A percentile compares a stretch with the other conserved stretches of the same genome.
Evolutionary conservation across 768 basidiomycete species (phyloP).

Genomic region (Rhodotorula sphaerocarpa): DNA sequence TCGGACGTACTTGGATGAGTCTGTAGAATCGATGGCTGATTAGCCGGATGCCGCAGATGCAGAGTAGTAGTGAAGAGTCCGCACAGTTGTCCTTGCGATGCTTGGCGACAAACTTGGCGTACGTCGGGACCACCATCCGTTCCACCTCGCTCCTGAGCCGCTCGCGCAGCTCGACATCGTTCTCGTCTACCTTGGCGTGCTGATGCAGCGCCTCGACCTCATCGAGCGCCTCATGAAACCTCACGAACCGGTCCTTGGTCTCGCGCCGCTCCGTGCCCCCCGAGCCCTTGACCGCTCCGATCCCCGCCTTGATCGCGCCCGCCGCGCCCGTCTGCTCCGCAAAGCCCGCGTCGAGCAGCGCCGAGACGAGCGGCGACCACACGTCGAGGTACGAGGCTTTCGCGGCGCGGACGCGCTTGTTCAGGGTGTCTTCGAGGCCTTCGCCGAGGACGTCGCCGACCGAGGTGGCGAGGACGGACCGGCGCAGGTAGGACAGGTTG

Average conservation of each 20-base stretch:
- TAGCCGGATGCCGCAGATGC: neutral
- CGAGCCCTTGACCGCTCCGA: constrained; percentile 30
- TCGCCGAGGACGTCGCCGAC: constrained; percentile 37
- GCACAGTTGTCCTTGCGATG: constrained; percentile 34
- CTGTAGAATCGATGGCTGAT: neutral
- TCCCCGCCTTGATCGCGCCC: constrained; percentile 33
- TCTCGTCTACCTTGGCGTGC: constrained; percentile 28
- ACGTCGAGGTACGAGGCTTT: constrained; percentile 38
- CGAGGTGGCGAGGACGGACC: constrained; percentile 32
- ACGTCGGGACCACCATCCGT: constrained; percentile 37
- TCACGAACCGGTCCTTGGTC: constrained; percentile 38
- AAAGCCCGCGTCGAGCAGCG: constrained; percentile 37
- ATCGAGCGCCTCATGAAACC: constrained; percentile 39
- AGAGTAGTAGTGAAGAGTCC: neutral
- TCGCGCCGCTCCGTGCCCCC: constrained; percentile 35
- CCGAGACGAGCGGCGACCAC: constrained; percentile 37
- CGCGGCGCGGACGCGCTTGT: constrained; percentile 36
- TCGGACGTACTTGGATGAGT: constrained; percentile 33
- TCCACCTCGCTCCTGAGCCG: constrained; percentile 38
- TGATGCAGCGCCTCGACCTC: constrained; percentile 37
- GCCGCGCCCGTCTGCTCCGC: constrained; percentile 33
- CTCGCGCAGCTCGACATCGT: constrained; percentile 34
- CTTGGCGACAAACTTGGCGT: constrained; percentile 32
- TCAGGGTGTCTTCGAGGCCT: constrained; percentile 34
- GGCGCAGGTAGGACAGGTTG: constrained; percentile 38